Conservation (phyloP, 116 monocot species). For the Posidonia oceanica region DNA sequence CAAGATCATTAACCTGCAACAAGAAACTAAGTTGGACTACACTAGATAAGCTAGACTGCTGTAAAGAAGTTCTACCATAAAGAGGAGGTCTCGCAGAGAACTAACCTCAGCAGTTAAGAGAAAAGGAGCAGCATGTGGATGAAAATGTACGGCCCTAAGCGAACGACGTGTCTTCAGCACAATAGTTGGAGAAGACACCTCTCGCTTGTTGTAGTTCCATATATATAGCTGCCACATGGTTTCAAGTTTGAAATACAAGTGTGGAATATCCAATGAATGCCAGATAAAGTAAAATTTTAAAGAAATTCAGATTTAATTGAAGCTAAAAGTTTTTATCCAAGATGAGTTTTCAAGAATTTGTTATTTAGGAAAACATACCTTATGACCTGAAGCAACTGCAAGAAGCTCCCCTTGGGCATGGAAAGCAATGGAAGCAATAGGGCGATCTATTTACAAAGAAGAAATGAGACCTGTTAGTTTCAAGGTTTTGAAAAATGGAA, state of each 20-base stretch:
- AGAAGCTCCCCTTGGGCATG: constrained; percentile 94
- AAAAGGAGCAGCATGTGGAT: constrained; percentile 89
- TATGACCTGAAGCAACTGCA: constrained; percentile 98
- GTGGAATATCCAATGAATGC: not conserved
- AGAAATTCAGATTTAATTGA: not conserved
- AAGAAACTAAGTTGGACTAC: constrained; percentile 8
- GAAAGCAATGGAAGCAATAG: constrained; percentile 97
- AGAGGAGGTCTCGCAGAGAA: not conserved
- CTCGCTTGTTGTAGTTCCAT: constrained; percentile 86
- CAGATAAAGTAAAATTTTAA: not conserved
- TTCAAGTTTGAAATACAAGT: constrained; percentile 1
- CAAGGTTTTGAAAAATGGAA: not conserved
- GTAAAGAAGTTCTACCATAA: not conserved
- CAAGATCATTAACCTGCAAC: constrained; percentile 86
- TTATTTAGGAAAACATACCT: constrained; percentile 30
- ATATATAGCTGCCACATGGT: constrained; percentile 59
- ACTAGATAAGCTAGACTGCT: not conserved
- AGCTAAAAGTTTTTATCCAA: not conserved
- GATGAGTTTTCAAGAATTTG: not conserved
- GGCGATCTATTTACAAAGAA: constrained; percentile 50
- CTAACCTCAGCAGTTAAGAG: constrained; percentile 88
- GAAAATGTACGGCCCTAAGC: constrained; percentile 96
- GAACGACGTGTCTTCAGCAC: constrained; percentile 88
- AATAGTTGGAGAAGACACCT: constrained; percentile 56
- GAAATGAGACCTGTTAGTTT: not conserved